Evolutionary conservation across 2,329 filamentous ascomycete genomes (phyloP).

Genomic region (Dryadomyces sulphureus): DNA sequence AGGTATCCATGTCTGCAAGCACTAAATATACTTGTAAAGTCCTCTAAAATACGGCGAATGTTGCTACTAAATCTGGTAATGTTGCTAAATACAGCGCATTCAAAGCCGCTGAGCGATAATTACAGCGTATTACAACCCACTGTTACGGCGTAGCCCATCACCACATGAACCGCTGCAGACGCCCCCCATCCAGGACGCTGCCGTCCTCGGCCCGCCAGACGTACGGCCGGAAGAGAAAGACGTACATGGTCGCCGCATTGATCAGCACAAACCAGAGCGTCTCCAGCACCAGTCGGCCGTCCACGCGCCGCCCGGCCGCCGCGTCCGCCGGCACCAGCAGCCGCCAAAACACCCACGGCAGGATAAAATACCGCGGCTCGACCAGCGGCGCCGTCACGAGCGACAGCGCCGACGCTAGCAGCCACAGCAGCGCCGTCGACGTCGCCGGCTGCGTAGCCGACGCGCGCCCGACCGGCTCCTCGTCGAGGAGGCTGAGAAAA

Average conservation of each 20-base stretch:
- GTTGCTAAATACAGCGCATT: no score
- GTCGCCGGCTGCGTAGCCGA: slow-evolving; percentile 21
- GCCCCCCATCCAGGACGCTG: slow-evolving; percentile 35
- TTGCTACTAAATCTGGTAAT: no score
- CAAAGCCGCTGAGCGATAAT: no score
- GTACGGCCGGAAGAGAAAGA: slow-evolving; percentile 57
- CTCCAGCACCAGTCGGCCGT: slow-evolving; percentile 41
- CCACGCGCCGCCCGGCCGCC: slow-evolving; percentile 15
- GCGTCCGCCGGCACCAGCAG: slow-evolving; percentile 49
- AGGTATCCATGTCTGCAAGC: no score
- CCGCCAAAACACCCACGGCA: slow-evolving; percentile 89
- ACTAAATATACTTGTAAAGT: no score
- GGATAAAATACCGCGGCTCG: slow-evolving; percentile 89
- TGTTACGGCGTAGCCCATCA: no score
- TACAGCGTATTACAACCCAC: no score
- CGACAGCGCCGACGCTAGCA: slow-evolving; percentile 60
- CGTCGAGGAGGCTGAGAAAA: slow-evolving; percentile 11
- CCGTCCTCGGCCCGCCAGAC: slow-evolving; percentile 45
- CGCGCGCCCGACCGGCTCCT: slow-evolving; percentile 14
- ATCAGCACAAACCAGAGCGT: slow-evolving; percentile 54
- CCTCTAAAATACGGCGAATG: no score
- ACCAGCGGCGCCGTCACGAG: slow-evolving; percentile 82
- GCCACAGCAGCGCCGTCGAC: slow-evolving; percentile 39
- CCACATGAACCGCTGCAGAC: slow-evolving; percentile 72
- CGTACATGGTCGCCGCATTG: slow-evolving; percentile 51